These are phyloP conservation scores for Scutellaria galericulata DNA, from an alignment of 257 asterid genomes.

Conservation along the genomic window DNA sequence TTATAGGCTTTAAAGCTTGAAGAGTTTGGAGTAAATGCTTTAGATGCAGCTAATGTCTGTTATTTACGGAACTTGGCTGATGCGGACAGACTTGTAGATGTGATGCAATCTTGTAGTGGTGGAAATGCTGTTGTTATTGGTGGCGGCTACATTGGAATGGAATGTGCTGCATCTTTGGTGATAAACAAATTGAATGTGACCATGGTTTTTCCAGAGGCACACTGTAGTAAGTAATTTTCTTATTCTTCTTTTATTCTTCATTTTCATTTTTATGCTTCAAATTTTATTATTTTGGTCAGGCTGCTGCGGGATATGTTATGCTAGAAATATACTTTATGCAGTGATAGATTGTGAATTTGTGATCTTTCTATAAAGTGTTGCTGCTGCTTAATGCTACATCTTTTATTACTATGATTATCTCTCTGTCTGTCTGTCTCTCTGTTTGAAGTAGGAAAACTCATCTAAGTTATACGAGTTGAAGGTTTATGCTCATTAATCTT, in stretches of 20 bases:
- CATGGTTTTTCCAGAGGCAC: constrained; percentile 94
- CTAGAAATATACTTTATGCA: neutral
- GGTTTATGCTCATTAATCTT: constrained; percentile 27
- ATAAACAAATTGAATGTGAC: constrained; percentile 73
- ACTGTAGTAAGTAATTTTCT: constrained; percentile 63
- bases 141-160: constrained; percentile 96
- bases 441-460: constrained; percentile 15
- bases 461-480: constrained; percentile 17
- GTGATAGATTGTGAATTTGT: neutral
- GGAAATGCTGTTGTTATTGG: constrained; percentile 86
- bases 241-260: neutral
- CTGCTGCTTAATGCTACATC: constrained; percentile 11
- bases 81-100: constrained; percentile 73
- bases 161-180: constrained; percentile 88
- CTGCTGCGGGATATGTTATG: constrained; percentile 20
- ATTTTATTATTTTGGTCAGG: constrained; percentile 7
- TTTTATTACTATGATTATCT: neutral
- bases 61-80: constrained; percentile 79
- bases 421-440: neutral
- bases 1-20: constrained; percentile 85
- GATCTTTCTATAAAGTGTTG: neutral
- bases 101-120: constrained; percentile 68
- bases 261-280: neutral
- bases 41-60: constrained; percentile 79
- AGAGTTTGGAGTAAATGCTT: constrained; percentile 87